phyloP scores from a whole-genome alignment of 805 yeast species.

The Candida sonorensis region DNA sequence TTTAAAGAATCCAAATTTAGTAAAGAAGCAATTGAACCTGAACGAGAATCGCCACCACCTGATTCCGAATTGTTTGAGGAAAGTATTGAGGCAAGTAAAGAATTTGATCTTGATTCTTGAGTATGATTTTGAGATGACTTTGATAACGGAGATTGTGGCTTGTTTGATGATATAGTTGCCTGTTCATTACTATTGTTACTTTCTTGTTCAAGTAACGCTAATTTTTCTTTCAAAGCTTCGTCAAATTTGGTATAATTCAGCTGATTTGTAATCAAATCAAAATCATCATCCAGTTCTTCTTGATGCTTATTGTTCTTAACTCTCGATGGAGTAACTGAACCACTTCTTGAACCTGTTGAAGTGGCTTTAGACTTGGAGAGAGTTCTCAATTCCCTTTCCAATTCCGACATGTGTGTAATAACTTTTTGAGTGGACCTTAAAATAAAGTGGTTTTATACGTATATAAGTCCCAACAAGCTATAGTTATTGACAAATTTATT shows the following conservation, averaged over 20 bases:
- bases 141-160: no score
- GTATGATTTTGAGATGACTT: no score
- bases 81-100: slow-evolving; percentile 18
- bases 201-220: slow-evolving; percentile 4
- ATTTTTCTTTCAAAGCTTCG: slow-evolving; percentile 12
- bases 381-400: slow-evolving; percentile 14
- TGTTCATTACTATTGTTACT: background rate
- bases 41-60: no score
- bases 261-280: slow-evolving; percentile 15
- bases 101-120: slow-evolving; percentile 4
- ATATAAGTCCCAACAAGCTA: no score
- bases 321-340: slow-evolving; percentile 4
- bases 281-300: slow-evolving; percentile 13
- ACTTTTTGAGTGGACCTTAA: no score
- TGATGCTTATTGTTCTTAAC: slow-evolving; percentile 5
- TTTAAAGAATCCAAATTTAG: no score
- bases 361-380: slow-evolving; percentile 3
- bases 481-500: no score
- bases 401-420: slow-evolving; percentile 10
- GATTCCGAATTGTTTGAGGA: no score
- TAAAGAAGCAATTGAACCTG: no score
- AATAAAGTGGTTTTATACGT: no score
- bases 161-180: no score
- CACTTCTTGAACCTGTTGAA: slow-evolving; percentile 14
- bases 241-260: slow-evolving; percentile 16